phyloP scores from a whole-genome alignment of 805 yeast genomes.

The Zygosaccharomyces kombuchaensis region DNA sequence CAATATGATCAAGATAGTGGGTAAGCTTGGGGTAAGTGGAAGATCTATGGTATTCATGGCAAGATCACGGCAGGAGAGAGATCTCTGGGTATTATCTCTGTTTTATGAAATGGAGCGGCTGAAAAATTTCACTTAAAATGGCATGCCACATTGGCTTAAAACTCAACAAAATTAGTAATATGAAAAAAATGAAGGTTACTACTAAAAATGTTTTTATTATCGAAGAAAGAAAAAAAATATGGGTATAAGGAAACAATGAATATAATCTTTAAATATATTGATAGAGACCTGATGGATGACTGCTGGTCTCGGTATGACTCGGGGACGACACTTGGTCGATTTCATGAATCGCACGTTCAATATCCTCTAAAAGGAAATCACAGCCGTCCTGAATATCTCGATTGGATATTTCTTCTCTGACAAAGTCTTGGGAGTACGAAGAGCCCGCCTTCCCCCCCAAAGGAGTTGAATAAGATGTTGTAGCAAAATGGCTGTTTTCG shows the following conservation, averaged over 20 bases:
- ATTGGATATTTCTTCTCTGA: not conserved
- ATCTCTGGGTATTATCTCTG: conserved; percentile 62
- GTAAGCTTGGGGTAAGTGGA: conserved; percentile 63
- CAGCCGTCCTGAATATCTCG: conserved; percentile 4
- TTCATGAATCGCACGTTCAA: conserved; percentile 18
- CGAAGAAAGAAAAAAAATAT: not conserved
- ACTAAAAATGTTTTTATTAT: not conserved
- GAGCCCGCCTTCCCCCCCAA: not conserved
- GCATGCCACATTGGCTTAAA: not conserved
- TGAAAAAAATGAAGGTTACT: not conserved
- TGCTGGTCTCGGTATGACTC: conserved; percentile 5
- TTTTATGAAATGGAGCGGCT: conserved; percentile 37
- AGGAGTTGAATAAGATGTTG: conserved; percentile 1
- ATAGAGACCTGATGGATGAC: conserved; percentile 7
- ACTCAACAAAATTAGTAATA: not conserved
- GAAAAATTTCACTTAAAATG: not conserved
- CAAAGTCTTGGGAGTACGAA: not conserved
- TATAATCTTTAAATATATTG: conserved; percentile 9
- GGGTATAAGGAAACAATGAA: not conserved
- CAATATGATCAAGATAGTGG: conserved; percentile 33
- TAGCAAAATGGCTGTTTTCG: conserved; percentile 1
- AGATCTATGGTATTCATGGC: conserved; percentile 71
- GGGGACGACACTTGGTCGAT: conserved; percentile 9
- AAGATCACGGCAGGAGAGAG: conserved; percentile 75
- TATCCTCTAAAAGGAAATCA: conserved; percentile 17